A percentile compares a stretch with the other conserved stretches of the same genome.
Evolutionary conservation across 805 yeast genomes (phyloP).

Genomic region (Babjeviella inositovora): DNA sequence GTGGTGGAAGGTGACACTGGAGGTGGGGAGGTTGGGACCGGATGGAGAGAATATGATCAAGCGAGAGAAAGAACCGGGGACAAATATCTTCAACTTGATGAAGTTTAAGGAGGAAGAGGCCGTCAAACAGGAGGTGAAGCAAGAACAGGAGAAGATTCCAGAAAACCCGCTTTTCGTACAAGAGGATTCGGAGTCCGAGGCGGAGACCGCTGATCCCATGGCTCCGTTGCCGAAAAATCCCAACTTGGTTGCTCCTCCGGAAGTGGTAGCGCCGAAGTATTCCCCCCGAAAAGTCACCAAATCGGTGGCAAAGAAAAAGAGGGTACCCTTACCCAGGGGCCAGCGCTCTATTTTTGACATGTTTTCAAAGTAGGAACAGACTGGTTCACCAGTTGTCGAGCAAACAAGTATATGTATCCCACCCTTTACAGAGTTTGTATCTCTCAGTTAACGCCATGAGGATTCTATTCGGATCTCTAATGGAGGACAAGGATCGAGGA

Average conservation of each 20-base stretch:
- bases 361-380: no score
- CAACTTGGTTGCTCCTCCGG: constrained; percentile 8
- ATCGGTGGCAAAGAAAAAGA: constrained; percentile 8
- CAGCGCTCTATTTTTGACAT: no score
- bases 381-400: no score
- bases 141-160: constrained; percentile 1
- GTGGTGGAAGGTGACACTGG: constrained; percentile 37
- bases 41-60: constrained; percentile 24
- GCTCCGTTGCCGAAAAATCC: constrained; percentile 10
- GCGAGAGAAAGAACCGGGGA: constrained; percentile 6
- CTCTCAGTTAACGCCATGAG: no score
- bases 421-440: no score
- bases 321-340: constrained; percentile 2
- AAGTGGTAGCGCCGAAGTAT: constrained; percentile 11
- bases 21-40: constrained; percentile 45
- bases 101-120: constrained; percentile 2
- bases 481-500: no score
- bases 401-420: no score
- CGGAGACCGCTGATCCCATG: constrained; percentile 3
- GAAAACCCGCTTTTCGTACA: background rate
- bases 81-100: constrained; percentile 9
- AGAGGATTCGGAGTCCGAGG: background rate
- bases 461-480: no score
- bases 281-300: constrained; percentile 13
- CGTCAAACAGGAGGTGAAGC: constrained; percentile 2